Evolutionary conservation across 1,284 basidiomycete genomes (phyloP).

Genomic region (Cutaneotrichosporon sp.): DNA sequence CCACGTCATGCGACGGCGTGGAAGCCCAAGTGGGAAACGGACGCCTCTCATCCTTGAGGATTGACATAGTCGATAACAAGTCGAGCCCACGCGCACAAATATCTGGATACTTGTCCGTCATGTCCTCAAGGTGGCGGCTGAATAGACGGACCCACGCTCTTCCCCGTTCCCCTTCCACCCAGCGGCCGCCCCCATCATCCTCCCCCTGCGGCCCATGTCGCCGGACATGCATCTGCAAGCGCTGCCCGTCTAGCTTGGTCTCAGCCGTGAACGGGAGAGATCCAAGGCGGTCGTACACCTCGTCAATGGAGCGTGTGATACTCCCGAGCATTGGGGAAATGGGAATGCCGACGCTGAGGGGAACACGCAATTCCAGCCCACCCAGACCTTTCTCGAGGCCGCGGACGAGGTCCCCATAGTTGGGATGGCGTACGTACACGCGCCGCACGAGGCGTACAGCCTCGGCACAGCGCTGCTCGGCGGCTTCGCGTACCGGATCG

Average conservation of each 20-base stretch:
- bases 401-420: conserved; percentile 70
- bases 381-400: conserved; percentile 65
- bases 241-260: conserved; percentile 79
- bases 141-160: conserved; percentile 64
- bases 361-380: conserved; percentile 60
- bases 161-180: conserved; percentile 50
- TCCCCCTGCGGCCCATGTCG: conserved; percentile 41
- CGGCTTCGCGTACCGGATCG: conserved; percentile 52
- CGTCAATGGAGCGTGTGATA: conserved; percentile 70
- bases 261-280: conserved; percentile 69
- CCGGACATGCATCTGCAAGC: conserved; percentile 75
- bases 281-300: conserved; percentile 70
- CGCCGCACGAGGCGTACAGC: conserved; percentile 66
- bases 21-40: conserved; percentile 32
- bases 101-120: conserved; percentile 93
- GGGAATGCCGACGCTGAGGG: conserved; percentile 64
- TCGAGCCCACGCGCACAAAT: conserved; percentile 58
- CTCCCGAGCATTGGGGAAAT: conserved; percentile 53
- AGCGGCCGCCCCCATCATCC: conserved; percentile 44
- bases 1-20: conserved; percentile 21
- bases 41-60: background rate
- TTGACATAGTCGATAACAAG: conserved; percentile 31
- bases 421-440: conserved; percentile 82
- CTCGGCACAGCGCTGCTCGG: conserved; percentile 53
- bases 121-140: conserved; percentile 80